phyloP scores from a whole-genome alignment of 2,329 filamentous ascomycete genomes.

The Waltergamsia citrina region DNA sequence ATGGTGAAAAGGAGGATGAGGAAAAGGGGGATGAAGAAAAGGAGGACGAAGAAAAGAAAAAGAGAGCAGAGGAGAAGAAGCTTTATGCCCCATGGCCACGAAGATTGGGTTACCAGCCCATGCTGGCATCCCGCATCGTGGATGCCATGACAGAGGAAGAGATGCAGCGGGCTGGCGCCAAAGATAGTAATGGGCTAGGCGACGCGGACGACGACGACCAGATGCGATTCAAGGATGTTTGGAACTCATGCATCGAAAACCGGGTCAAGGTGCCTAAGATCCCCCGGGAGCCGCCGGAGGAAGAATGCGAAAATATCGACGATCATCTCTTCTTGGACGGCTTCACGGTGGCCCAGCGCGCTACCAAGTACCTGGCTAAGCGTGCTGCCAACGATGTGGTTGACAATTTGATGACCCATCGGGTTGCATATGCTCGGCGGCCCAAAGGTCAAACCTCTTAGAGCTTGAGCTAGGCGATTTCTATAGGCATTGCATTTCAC shows the following conservation, averaged over 20 bases:
- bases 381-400: slow-evolving; percentile 10
- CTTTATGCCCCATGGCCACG: slow-evolving; percentile 23
- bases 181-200: slow-evolving; percentile 34
- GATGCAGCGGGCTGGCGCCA: slow-evolving; percentile 28
- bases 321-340: slow-evolving; percentile 43
- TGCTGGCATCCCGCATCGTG: slow-evolving; percentile 27
- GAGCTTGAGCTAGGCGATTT: no score
- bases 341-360: slow-evolving; percentile 32
- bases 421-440: no score
- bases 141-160: slow-evolving; percentile 38
- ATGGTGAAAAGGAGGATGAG: slow-evolving; percentile 4
- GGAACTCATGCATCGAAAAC: slow-evolving; percentile 28
- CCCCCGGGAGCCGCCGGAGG: no score
- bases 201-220: slow-evolving; percentile 16
- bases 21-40: slow-evolving; percentile 6
- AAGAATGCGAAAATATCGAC: slow-evolving; percentile 13
- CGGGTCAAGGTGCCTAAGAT: slow-evolving; percentile 6
- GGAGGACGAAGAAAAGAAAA: not conserved
- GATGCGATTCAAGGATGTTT: slow-evolving; percentile 30
- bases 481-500: no score
- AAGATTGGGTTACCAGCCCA: slow-evolving; percentile 31
- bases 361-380: slow-evolving; percentile 12
- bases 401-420: slow-evolving; percentile 7
- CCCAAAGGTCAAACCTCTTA: no score
- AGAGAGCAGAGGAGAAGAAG: not conserved